Base-by-base conservation (phyloP, 306 rosid genomes). In the Pyrus betulifolia region DNA sequence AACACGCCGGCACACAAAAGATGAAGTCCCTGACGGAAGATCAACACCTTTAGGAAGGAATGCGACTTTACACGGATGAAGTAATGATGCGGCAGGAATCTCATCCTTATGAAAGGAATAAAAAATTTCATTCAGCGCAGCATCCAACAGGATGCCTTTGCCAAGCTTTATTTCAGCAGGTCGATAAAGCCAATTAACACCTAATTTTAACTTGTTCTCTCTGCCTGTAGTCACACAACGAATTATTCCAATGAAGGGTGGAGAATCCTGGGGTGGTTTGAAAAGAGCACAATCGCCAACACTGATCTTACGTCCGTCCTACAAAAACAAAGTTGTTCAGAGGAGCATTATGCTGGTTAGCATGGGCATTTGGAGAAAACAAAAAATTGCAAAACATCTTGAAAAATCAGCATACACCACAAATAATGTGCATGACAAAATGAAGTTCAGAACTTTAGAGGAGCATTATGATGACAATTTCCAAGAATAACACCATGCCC, bases 101-200 rank as follows among this genome's bases (percentile, higher is more conserved):
- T 91, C 97, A 93, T 93, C 92, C 96, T 93, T 89, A 66, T 93
- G 98, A 78, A 91, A 93, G 86, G 98, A 93, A 71, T 91, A 93
- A 72, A 93, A 93, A 54, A 93, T 81, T 79, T 93, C 98, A 90
- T 93, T 93, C 3, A 93, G 98, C 0, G 92, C 97, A 83, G 98
- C 97, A 75, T 91, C 98, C 85, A 85, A 78, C 13, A 38, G 71
- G 79, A 82, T 58, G 72, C 93, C 97, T 85, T 91, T 93, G 17
- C 85, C 79, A 57, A 93, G 97, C 79, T 87, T 89, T 80, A 91
- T 70, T 68, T 93, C 98, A 88, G 90, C 86, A 76, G 91, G 93
- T 57, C 98, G 92, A 78, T 93, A 93, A 71, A 93, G 89, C 98
- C 98, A 93, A 86, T 87, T 91, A 46, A 93, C 98, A 70, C 86